These are phyloP conservation scores for Pichia eremophila DNA, from an alignment of 805 yeast genomes.

Conservation along the genomic window DNA sequence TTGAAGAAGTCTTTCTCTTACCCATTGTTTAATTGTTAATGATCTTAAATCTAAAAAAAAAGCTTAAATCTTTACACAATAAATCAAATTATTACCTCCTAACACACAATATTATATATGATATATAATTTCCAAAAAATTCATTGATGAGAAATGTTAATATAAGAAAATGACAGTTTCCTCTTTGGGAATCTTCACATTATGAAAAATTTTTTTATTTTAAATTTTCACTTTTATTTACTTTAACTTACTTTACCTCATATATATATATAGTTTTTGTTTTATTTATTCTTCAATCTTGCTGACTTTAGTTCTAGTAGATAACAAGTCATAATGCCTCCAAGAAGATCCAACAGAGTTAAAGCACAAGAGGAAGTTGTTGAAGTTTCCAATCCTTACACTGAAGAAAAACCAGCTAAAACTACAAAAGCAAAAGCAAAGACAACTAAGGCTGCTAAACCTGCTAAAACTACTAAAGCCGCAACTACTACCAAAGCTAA, in stretches of 20 bases:
- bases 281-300: not conserved
- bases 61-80: too few relatives aligned
- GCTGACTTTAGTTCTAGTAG: not conserved
- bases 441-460: not conserved
- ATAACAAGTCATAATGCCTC: not conserved
- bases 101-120: too few relatives aligned
- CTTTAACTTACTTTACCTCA: not conserved
- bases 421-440: not conserved
- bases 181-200: not conserved
- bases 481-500: not conserved
- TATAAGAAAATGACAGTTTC: not conserved
- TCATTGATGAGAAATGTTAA: not conserved
- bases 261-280: not conserved
- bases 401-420: not conserved
- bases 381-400: not conserved
- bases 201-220: not conserved
- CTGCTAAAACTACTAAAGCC: not conserved
- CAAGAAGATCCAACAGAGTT: not conserved
- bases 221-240: not conserved
- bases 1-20: conserved; percentile 70
- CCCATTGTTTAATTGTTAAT: conserved; percentile 15
- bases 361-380: not conserved
- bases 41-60: too few relatives aligned
- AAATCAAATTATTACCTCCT: too few relatives aligned
- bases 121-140: too few relatives aligned